Percentiles rank a stretch among this genome's conserved stretches.
phyloP scores from a whole-genome alignment of 306 rosid species.

The Oxytropis ochrocephala region DNA sequence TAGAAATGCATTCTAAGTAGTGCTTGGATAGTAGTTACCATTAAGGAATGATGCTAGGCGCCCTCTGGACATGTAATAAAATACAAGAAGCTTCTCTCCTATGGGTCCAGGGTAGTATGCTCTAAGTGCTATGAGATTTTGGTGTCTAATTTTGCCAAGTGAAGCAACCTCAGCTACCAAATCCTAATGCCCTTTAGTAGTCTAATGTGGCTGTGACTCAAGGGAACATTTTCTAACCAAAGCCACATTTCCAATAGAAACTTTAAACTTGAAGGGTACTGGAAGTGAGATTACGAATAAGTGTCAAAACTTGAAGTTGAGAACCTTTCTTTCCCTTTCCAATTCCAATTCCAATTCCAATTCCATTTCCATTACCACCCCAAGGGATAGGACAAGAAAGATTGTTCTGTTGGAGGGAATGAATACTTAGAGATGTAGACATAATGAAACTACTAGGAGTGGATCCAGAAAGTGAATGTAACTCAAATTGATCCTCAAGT shows the following conservation, averaged over 20 bases:
- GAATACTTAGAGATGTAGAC: no score
- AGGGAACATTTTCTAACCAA: no score
- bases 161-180: conserved; percentile 73
- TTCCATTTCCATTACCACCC: no score
- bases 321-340: no score
- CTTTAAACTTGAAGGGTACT: no score
- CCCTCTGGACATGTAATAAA: conserved; percentile 75
- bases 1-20: neutral
- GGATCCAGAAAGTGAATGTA: conserved; percentile 48
- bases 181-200: conserved; percentile 75
- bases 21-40: conserved; percentile 37
- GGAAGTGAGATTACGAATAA: no score
- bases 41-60: conserved; percentile 86
- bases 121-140: conserved; percentile 67
- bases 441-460: conserved; percentile 27
- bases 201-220: conserved; percentile 71
- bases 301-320: no score
- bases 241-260: no score
- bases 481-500: conserved; percentile 72
- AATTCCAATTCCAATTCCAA: no score
- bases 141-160: conserved; percentile 74
- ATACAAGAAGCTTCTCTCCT: conserved; percentile 75
- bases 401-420: no score
- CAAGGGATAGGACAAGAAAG: no score
- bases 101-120: conserved; percentile 65